A percentile compares a stretch with the other conserved stretches of the same genome.
Evolutionary conservation across 139 green algal genomes (phyloP).

Genomic region (Mesostigma viride): DNA sequence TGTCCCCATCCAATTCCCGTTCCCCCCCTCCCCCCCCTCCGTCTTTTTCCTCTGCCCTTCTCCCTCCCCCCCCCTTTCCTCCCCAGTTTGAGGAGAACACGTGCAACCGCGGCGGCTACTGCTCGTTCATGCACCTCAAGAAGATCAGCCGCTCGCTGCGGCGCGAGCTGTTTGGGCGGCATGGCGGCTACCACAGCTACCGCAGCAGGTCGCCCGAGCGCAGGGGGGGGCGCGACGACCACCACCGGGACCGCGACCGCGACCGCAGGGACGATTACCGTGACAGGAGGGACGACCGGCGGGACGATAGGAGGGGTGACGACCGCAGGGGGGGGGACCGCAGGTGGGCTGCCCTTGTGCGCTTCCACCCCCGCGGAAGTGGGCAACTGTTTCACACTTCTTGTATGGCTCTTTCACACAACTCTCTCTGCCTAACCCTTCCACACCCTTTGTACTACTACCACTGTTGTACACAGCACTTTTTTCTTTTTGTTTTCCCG

Average conservation of each 20-base stretch:
- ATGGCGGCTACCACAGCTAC: conserved; percentile 20
- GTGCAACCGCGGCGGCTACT: conserved; percentile 92
- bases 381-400: no score
- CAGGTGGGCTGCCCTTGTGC: background rate
- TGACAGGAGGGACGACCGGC: background rate
- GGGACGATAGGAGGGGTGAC: background rate
- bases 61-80: no score
- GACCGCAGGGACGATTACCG: background rate
- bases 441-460: no score
- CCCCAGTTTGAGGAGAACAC: conserved; percentile 98
- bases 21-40: no score
- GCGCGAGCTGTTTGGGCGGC: conserved; percentile 29
- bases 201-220: background rate
- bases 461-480: no score
- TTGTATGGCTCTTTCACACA: no score
- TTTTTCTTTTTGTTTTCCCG: no score
- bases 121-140: conserved; percentile 99
- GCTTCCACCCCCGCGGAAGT: no score
- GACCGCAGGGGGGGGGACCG: background rate
- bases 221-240: background rate
- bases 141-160: conserved; percentile 63
- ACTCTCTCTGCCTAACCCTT: no score
- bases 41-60: no score
- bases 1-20: conserved; percentile 73
- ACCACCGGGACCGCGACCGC: background rate